Conservation (phyloP, 1,284 basidiomycete species). For the Cryptococcus amylolentus region DNA sequence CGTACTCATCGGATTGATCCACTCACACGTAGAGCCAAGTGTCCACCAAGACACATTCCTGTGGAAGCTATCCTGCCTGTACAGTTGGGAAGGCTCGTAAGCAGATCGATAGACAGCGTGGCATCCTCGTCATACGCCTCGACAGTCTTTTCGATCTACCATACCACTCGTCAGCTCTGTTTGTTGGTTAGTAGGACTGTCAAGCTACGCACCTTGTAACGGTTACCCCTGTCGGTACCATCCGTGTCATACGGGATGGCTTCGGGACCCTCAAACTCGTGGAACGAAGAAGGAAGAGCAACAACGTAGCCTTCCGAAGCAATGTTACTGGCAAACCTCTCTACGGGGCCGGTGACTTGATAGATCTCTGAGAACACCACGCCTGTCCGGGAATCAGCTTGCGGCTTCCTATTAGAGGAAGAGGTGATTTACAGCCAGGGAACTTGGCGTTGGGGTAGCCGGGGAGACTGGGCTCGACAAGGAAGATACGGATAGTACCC, state of each 20-base stretch:
- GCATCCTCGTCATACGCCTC: slow-evolving; percentile 84
- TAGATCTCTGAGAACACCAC: slow-evolving; percentile 53
- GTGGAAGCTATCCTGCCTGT: slow-evolving; percentile 75
- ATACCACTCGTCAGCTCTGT: background rate
- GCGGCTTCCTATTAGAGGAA: background rate
- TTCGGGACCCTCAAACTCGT: slow-evolving; percentile 85
- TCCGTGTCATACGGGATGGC: slow-evolving; percentile 79
- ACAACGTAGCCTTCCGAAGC: slow-evolving; percentile 32
- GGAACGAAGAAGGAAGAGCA: slow-evolving; percentile 57
- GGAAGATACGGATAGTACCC: slow-evolving; percentile 65
- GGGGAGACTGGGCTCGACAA: slow-evolving; percentile 46
- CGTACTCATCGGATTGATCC: background rate
- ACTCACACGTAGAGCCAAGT: slow-evolving; percentile 59
- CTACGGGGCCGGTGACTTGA: slow-evolving; percentile 48
- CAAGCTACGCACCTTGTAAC: slow-evolving; percentile 64
- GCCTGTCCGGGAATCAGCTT: slow-evolving; percentile 7
- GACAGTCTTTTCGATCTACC: slow-evolving; percentile 75
- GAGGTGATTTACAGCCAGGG: slow-evolving; percentile 40
- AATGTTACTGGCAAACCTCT: slow-evolving; percentile 22
- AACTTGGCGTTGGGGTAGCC: slow-evolving; percentile 51
- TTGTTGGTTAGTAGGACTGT: background rate
- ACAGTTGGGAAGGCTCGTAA: slow-evolving; percentile 70
- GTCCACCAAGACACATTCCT: slow-evolving; percentile 52
- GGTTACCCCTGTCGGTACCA: slow-evolving; percentile 86
- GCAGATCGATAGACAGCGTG: slow-evolving; percentile 68